Conservation (phyloP, 2,329 filamentous ascomycete species). For the Trichoderma koningii region DNA sequence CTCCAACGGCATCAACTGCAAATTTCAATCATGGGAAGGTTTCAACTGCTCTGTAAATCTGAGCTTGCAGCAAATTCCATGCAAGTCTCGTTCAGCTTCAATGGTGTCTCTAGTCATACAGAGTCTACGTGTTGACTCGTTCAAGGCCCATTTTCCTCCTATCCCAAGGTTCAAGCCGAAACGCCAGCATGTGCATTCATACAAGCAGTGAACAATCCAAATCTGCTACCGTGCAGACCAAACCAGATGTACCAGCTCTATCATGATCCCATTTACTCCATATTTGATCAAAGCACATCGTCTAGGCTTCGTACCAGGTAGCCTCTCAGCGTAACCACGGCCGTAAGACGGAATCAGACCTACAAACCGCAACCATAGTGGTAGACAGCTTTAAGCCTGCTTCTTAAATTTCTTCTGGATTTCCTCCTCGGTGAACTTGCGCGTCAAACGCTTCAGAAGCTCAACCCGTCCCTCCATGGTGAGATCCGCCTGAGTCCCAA, state of each 20-base stretch:
- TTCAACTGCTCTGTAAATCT: too few relatives aligned
- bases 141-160: background rate
- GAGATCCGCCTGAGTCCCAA: constrained; percentile 70
- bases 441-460: constrained; percentile 67
- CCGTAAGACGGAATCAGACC: background rate
- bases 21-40: too few relatives aligned
- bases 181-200: constrained; percentile 7
- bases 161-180: background rate
- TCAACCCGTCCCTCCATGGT: constrained; percentile 62
- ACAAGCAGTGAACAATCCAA: constrained; percentile 2
- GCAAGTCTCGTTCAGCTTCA: background rate
- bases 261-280: background rate
- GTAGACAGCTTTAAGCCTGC: background rate
- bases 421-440: constrained; percentile 65
- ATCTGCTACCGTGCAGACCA: background rate
- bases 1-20: background rate
- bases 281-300: background rate
- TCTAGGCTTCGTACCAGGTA: background rate
- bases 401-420: constrained; percentile 58
- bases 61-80: background rate
- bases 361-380: background rate
- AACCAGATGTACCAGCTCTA: background rate
- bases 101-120: background rate
- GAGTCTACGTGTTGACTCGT: constrained; percentile 3
- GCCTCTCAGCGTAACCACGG: background rate